phyloP scores from a whole-genome alignment of 148 eudicot species.

The Rhododendron vialii region DNA sequence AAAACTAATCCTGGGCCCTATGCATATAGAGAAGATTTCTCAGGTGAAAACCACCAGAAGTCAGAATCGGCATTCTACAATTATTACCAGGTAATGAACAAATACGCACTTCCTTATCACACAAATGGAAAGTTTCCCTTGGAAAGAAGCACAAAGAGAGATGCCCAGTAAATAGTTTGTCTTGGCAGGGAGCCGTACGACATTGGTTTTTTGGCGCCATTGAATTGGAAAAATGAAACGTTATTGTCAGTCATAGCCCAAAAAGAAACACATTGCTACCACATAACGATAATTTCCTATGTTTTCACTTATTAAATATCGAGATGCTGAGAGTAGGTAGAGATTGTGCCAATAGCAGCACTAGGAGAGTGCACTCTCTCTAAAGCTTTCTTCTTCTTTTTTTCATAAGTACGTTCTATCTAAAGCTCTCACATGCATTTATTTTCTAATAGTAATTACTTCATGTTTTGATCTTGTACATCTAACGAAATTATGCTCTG shows the following conservation, averaged over 20 bases:
- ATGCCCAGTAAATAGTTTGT: neutral
- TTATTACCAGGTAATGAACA: neutral
- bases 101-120: neutral
- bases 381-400: neutral
- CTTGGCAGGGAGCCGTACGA: neutral
- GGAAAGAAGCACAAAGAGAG: neutral
- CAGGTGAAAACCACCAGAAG: neutral
- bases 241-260: neutral
- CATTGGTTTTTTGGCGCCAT: neutral
- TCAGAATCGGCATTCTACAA: neutral
- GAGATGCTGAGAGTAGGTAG: neutral
- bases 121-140: neutral
- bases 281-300: neutral
- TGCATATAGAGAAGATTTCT: neutral
- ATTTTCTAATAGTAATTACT: neutral
- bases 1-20: neutral
- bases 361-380: neutral
- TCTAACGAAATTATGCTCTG: neutral
- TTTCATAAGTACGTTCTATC: neutral
- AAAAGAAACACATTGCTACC: neutral
- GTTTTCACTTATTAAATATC: neutral
- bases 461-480: neutral
- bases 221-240: neutral
- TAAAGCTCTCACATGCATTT: neutral
- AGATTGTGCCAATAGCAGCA: neutral